Base-by-base conservation (phyloP, 257 asterid genomes). In the Przewalskia tangutica region DNA sequence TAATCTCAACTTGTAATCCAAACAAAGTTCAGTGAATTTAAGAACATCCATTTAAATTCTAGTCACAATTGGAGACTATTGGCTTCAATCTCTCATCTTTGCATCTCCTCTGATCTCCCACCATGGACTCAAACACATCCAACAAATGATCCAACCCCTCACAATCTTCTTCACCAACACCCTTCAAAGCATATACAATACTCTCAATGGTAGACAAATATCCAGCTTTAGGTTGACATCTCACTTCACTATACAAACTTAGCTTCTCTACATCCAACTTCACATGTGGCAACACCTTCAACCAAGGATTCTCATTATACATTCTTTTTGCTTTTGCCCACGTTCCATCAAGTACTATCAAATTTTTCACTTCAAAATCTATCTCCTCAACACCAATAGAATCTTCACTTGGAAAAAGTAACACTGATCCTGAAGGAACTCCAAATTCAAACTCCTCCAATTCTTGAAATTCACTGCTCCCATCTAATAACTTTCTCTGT, bases 321-420 rank as follows among this genome's bases (percentile, higher is more conserved):
- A 95, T 91, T 83, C 98, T 92, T 84, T 87, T 94, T 8, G 99
- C 98, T 89, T 95, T 91, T 6, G 96, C 96, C 98, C 96, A 94
- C 4, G 98, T 95, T 3, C 97, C 98, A 62, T 94, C 98, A 88
- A 95, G 82, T 87, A 95, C 94, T 5, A 95, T 89, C 90, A 95
- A 60, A 82, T 91, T 94, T 87, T 89, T 95, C 87, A 88, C 96
- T 85, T 90, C 91, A 54, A 88, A 86, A 58, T 88, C 67, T 20
- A 90, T 75, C 53, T 42, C 86, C 77, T 86, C 93, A 10, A 86
- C 54, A 9, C 88, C 86, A 13, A 91, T 82, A 5, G 97, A 86
- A 14, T 83, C 70, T 82, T 92, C 97, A 53, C 96, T 92, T 0
- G 99, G 99, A 80, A 92, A 95, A 56, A 95, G 83, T 40, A 93